phyloP scores from a whole-genome alignment of 2,329 filamentous ascomycete genomes.

The Colletotrichum cereale region DNA sequence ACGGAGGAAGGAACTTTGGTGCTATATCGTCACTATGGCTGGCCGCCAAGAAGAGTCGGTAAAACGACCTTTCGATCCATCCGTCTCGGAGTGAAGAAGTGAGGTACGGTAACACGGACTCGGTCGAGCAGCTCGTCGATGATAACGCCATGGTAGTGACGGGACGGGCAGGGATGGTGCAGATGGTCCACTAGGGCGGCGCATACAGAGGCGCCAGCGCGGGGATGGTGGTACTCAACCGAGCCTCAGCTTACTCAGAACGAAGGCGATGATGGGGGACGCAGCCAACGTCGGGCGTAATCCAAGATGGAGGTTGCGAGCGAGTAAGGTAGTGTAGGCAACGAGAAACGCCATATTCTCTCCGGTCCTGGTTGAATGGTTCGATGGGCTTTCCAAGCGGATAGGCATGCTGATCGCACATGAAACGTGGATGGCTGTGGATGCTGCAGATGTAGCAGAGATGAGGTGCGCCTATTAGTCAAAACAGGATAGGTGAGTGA shows the following conservation, averaged over 20 bases:
- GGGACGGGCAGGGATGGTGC: constrained; percentile 1
- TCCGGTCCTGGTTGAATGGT: neutral
- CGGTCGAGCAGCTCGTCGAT: neutral
- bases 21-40: neutral
- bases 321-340: neutral
- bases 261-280: neutral
- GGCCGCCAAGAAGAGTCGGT: neutral
- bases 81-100: no score
- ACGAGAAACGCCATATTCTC: neutral
- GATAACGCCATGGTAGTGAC: neutral
- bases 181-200: constrained; percentile 3
- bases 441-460: neutral
- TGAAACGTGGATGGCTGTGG: constrained; percentile 5
- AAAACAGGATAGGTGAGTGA: neutral
- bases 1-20: neutral
- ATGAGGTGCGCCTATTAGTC: neutral
- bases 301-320: neutral
- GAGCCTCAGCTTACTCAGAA: constrained; percentile 35
- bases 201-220: neutral
- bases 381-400: neutral
- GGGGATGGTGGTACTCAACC: constrained; percentile 5
- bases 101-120: constrained; percentile 2
- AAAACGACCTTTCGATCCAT: neutral
- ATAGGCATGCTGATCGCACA: constrained; percentile 13
- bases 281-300: constrained; percentile 21